phyloP scores from a whole-genome alignment of 331 rosid species.

The Malus hybrid region DNA sequence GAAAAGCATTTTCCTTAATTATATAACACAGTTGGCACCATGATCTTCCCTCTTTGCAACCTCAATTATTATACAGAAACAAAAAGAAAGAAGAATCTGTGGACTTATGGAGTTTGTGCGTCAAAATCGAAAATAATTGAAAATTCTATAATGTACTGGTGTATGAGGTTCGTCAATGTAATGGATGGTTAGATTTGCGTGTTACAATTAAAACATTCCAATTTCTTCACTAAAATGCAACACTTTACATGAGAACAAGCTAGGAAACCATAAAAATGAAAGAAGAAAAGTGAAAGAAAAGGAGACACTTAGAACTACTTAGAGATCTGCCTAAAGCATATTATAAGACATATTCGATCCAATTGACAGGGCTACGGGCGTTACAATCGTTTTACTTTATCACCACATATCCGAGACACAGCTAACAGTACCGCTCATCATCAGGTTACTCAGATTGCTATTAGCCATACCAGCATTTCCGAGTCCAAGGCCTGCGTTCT shows the following conservation, averaged over 20 bases:
- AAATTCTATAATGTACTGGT: too few relatives aligned
- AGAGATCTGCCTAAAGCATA: not conserved
- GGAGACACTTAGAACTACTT: not conserved
- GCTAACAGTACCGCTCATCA: slow-evolving; percentile 36
- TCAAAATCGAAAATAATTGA: not conserved
- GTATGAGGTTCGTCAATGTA: too few relatives aligned
- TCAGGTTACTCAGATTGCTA: slow-evolving; percentile 28
- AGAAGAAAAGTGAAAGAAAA: not conserved
- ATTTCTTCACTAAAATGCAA: not conserved
- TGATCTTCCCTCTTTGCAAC: not conserved
- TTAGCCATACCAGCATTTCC: slow-evolving; percentile 23
- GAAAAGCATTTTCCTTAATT: not conserved
- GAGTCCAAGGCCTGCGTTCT: slow-evolving; percentile 30
- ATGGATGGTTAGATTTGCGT: too few relatives aligned
- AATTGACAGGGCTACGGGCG: not conserved
- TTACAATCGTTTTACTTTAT: not conserved
- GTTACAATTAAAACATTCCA: not conserved
- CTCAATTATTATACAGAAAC: slow-evolving; percentile 2
- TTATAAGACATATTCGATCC: not conserved
- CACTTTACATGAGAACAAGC: not conserved
- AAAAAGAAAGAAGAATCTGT: not conserved
- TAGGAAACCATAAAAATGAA: not conserved
- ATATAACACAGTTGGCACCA: slow-evolving; percentile 6
- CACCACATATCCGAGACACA: slow-evolving; percentile 35
- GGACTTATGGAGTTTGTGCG: not conserved